These are phyloP conservation scores for Friedmanniomyces simplex DNA, from an alignment of 495 filamentous ascomycete genomes.

Conservation along the genomic window DNA sequence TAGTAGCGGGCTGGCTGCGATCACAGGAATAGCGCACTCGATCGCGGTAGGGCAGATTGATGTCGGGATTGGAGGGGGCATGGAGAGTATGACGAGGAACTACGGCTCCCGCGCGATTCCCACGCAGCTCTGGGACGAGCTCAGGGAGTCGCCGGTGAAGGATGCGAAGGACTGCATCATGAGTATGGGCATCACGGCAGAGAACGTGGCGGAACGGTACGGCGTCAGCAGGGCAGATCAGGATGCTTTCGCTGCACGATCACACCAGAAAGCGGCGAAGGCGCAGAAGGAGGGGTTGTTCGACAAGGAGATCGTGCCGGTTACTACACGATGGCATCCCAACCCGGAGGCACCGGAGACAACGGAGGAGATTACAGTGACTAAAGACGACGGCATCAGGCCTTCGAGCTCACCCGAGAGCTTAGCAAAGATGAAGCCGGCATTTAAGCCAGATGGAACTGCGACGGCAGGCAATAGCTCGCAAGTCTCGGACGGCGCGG, in stretches of 20 bases:
- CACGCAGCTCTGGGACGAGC: conserved; percentile 62
- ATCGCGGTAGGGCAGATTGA: conserved; percentile 63
- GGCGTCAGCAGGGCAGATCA: conserved; percentile 64
- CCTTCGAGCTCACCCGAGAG: conserved; percentile 53
- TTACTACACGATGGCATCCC: conserved; percentile 50
- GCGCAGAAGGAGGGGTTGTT: conserved; percentile 63
- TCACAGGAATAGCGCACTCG: conserved; percentile 58
- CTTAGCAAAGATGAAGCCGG: conserved; percentile 71
- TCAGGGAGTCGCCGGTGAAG: conserved; percentile 52
- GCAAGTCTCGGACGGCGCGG: conserved; percentile 81
- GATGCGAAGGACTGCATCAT: conserved; percentile 80
- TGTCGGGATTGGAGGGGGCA: conserved; percentile 77
- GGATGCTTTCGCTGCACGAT: conserved; percentile 68
- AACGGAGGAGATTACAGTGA: conserved; percentile 50
- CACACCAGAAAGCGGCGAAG: conserved; percentile 57
- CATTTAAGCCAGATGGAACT: conserved; percentile 59
- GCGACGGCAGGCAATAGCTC: conserved; percentile 81
- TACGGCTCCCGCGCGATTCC: conserved; percentile 78
- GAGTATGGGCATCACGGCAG: conserved; percentile 87
- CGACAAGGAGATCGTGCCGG: conserved; percentile 66
- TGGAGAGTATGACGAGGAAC: conserved; percentile 90
- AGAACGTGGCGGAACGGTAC: conserved; percentile 78
- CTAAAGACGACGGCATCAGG: conserved; percentile 74
- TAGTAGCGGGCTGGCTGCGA: conserved; percentile 61
- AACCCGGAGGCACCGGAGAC: conserved; percentile 52